phyloP scores from a whole-genome alignment of 495 filamentous ascomycete genomes.

The Penicillium antarcticum region DNA sequence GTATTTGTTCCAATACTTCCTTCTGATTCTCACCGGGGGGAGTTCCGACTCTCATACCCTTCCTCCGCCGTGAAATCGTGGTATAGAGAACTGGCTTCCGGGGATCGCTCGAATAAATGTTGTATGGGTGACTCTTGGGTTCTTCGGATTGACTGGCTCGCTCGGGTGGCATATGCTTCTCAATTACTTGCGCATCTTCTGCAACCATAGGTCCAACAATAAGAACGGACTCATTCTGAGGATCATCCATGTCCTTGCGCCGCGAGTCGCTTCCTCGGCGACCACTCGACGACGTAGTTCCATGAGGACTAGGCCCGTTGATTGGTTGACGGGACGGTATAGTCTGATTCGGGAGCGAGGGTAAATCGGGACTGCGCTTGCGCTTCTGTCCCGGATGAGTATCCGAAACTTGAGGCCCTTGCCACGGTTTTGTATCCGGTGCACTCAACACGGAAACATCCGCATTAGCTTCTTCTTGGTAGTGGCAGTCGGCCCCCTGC shows the following conservation, averaged over 20 bases:
- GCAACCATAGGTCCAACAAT: slow-evolving; percentile 51
- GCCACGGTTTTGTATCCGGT: slow-evolving; percentile 29
- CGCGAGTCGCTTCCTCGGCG: slow-evolving; percentile 33
- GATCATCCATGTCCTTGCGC: slow-evolving; percentile 36
- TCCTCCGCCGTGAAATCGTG: slow-evolving; percentile 43
- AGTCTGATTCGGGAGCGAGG: slow-evolving; percentile 14
- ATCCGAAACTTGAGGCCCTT: slow-evolving; percentile 21
- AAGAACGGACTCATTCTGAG: slow-evolving; percentile 46
- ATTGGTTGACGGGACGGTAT: slow-evolving; percentile 12
- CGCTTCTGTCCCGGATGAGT: slow-evolving; percentile 33
- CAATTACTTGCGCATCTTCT: slow-evolving; percentile 51
- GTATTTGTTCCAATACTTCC: slow-evolving; percentile 52
- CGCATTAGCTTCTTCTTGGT: slow-evolving; percentile 37
- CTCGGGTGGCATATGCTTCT: slow-evolving; percentile 48
- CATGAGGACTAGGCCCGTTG: slow-evolving; percentile 27
- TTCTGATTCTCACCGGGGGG: slow-evolving; percentile 51
- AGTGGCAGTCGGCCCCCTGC: slow-evolving; percentile 48
- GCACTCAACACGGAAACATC: slow-evolving; percentile 26
- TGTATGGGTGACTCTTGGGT: slow-evolving; percentile 43
- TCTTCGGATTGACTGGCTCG: slow-evolving; percentile 35
- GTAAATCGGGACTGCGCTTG: slow-evolving; percentile 33
- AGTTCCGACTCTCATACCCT: slow-evolving; percentile 45
- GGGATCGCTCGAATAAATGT: slow-evolving; percentile 48
- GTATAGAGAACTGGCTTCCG: slow-evolving; percentile 47
- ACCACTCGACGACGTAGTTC: slow-evolving; percentile 26